Percentiles rank a stretch among this genome's conserved stretches.
Evolutionary conservation across 257 asterid species (phyloP).

Genomic region (Coffea canephora): DNA sequence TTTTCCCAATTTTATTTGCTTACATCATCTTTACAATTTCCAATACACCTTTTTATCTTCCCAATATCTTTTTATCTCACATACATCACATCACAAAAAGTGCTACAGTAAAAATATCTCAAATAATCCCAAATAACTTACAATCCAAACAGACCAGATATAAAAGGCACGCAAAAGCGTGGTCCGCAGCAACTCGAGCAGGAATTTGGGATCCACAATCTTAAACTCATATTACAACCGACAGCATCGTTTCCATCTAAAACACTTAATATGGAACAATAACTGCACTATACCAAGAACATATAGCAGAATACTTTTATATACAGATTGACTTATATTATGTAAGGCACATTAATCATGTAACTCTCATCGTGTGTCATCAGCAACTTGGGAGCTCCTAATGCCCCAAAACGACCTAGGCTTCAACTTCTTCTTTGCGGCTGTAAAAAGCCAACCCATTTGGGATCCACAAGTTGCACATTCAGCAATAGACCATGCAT

Average conservation of each 20-base stretch:
- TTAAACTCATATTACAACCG: not conserved
- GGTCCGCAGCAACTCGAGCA: not conserved
- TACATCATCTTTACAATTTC: too few relatives aligned
- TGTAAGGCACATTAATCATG: not conserved
- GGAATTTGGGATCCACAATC: not conserved
- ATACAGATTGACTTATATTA: slow-evolving; percentile 5
- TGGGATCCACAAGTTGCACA: slow-evolving; percentile 73
- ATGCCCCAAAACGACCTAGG: slow-evolving; percentile 93
- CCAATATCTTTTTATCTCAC: too few relatives aligned
- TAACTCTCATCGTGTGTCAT: slow-evolving; percentile 33
- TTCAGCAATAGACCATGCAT: slow-evolving; percentile 88
- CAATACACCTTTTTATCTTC: too few relatives aligned
- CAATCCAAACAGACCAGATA: too few relatives aligned
- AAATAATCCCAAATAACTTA: too few relatives aligned
- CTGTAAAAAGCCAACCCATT: slow-evolving; percentile 87
- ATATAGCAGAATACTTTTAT: not conserved
- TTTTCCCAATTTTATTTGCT: too few relatives aligned
- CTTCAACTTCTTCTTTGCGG: slow-evolving; percentile 56
- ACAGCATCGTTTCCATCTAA: not conserved
- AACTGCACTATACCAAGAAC: not conserved
- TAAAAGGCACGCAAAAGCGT: not conserved
- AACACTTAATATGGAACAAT: not conserved
- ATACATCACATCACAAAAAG: too few relatives aligned
- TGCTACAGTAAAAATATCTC: too few relatives aligned
- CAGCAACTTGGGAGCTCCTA: slow-evolving; percentile 80